Evolutionary conservation across 208 protist genomes (phyloP), one percentile per base, ranked within the genome.

Genomic region (Strigomonas culicis): DNA sequence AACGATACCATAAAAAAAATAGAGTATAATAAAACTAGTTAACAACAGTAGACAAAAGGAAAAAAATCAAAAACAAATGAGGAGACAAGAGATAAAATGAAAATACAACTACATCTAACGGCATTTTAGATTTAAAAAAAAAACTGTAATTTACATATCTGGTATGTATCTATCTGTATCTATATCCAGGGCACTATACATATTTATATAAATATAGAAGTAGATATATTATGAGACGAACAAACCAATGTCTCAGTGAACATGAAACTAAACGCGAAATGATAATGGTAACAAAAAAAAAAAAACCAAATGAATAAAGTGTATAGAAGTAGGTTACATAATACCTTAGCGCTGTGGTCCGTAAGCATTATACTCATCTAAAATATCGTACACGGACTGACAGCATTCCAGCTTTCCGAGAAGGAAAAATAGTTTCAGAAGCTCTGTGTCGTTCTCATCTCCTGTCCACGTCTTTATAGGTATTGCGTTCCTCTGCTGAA

Each of bases 401-500:
- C 70, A 85, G 15, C 34, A 21, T 13, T 79, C 27, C 15, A 90
- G 66, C 13, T 52, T 52, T 21, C 67, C 73, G 3, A 91, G 71
- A 1, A 86, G 49, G 7, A 79, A 75, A 27, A 86, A 58, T n/a
- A 91, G 51, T 1, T 75, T 63, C 6, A 78, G 68, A 1, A 90
- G 71, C 32, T 74, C 81, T 4, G 39, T n/a, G 53, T 93, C 84
- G 34, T 69, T 44, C 24, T 69, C 57, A 41, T 91, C 80, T 19
- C 75, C 81, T 49, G 87, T 84, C 77, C 79, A 91, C 13, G 75
- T 82, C 21, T 43, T 69, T 25, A 88, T 87, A 0, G 83, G 81
- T 36, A 93, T 82, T 6, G 71, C 77, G 59, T 93, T 93, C 15
- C 82, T 74, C 32, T 77, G 84, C 70, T 90, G 83, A 63, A 88